These are phyloP conservation scores for Danielia oregonensis DNA, from an alignment of 805 yeast genomes.

Conservation along the genomic window DNA sequence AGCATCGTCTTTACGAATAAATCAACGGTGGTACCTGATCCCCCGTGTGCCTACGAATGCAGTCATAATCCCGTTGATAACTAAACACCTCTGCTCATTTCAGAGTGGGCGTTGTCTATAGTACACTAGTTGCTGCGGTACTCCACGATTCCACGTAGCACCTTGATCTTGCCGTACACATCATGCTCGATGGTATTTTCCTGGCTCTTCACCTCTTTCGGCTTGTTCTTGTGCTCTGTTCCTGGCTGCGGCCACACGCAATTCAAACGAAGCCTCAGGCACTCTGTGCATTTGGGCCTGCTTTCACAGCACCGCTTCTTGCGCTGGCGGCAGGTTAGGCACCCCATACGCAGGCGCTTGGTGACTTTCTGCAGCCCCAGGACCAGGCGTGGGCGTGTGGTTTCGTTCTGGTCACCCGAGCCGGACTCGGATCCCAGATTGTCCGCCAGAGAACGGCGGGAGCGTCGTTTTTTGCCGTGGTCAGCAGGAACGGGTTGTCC, in stretches of 20 bases:
- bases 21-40: too few species aligned
- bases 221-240: slow-evolving; percentile 54
- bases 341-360: slow-evolving; percentile 67
- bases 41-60: too few species aligned
- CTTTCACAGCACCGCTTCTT: slow-evolving; percentile 77
- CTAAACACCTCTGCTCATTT: too few species aligned
- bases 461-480: neutral
- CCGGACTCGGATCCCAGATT: too few species aligned
- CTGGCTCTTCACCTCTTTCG: slow-evolving; percentile 45
- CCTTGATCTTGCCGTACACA: slow-evolving; percentile 55
- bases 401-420: neutral
- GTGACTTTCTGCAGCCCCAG: slow-evolving; percentile 13
- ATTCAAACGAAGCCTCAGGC: slow-evolving; percentile 56
- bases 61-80: too few species aligned
- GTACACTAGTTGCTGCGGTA: slow-evolving; percentile 23
- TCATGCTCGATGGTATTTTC: slow-evolving; percentile 55
- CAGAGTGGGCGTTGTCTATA: too few species aligned
- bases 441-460: too few species aligned
- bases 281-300: slow-evolving; percentile 64
- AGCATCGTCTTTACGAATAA: too few species aligned
- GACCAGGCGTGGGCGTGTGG: slow-evolving; percentile 1
- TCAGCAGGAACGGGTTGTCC: too few species aligned
- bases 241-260: slow-evolving; percentile 80
- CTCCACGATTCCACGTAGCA: slow-evolving; percentile 61
- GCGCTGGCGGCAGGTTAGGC: slow-evolving; percentile 72